phyloP scores from a whole-genome alignment of 345 rosid genomes.

The Hevea brasiliensis region DNA sequence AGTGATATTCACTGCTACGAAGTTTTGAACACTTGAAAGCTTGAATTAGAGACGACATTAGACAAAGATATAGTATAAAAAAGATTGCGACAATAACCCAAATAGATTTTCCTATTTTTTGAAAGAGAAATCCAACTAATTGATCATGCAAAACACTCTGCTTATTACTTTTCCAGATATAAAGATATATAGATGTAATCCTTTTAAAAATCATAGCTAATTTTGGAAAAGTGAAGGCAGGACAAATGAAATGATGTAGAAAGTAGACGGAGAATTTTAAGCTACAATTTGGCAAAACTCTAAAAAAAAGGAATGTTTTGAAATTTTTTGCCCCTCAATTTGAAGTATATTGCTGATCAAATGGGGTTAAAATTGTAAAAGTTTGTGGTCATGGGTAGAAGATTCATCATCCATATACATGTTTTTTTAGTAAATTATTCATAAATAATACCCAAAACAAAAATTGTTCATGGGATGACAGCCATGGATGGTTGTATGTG shows the following conservation, averaged over 20 bases:
- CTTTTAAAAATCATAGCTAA: not conserved
- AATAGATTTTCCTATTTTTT: not conserved
- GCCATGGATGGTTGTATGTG: not conserved
- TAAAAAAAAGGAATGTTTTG: not conserved
- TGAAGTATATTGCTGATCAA: too few relatives aligned
- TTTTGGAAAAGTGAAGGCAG: not conserved
- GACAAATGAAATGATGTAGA: not conserved
- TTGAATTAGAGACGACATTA: not conserved
- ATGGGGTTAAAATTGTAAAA: not conserved
- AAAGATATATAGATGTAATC: too few relatives aligned
- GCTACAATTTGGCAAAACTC: too few relatives aligned
- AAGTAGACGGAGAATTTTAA: too few relatives aligned
- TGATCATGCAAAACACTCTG: not conserved
- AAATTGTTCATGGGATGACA: not conserved
- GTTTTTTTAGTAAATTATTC: too few relatives aligned
- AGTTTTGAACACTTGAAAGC: too few relatives aligned
- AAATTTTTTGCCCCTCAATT: not conserved
- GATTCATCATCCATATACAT: not conserved
- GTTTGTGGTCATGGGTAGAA: not conserved
- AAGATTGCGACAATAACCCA: not conserved
- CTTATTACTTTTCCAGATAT: not conserved
- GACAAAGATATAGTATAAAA: not conserved
- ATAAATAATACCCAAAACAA: too few relatives aligned
- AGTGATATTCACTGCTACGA: too few relatives aligned
- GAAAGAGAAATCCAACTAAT: slow-evolving; percentile 7